A percentile compares a stretch with the other conserved stretches of the same genome.
Conservation (phyloP, 225 moss, liverwort and hornwort species). For the Straminergon stramineum region DNA sequence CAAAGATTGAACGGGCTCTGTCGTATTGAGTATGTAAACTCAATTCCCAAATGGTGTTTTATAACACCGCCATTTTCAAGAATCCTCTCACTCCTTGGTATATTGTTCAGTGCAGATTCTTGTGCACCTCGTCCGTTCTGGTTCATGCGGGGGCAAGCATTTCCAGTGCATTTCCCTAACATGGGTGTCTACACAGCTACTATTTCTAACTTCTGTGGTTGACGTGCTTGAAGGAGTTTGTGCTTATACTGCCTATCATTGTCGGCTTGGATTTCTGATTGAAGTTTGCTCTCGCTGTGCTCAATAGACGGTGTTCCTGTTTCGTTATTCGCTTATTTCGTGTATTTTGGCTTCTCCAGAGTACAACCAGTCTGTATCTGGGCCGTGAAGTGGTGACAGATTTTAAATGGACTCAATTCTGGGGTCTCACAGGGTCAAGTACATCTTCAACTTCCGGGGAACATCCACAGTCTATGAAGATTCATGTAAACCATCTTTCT, state of each 20-base stretch:
- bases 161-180: rapidly evolving
- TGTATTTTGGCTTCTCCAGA: not conserved
- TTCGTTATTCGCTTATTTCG: too few relatives aligned
- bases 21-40: not conserved
- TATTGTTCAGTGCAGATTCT: too few relatives aligned
- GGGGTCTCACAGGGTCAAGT: rapidly evolving
- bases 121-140: rapidly evolving
- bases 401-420: too few relatives aligned
- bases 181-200: not conserved
- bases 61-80: not conserved
- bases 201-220: rapidly evolving
- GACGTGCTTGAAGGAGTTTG: not conserved
- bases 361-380: not conserved
- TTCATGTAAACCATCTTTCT: rapidly evolving
- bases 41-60: not conserved
- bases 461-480: too few relatives aligned
- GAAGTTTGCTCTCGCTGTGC: rapidly evolving
- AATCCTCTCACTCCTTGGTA: not conserved
- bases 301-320: not conserved
- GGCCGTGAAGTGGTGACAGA: too few relatives aligned
- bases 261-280: too few relatives aligned
- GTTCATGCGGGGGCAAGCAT: rapidly evolving
- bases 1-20: not conserved
- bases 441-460: rapidly evolving
- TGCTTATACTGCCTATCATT: too few relatives aligned